These are phyloP conservation scores for Fusarium beomiforme DNA, from an alignment of 2,329 filamentous ascomycete species.

Conservation along the genomic window DNA sequence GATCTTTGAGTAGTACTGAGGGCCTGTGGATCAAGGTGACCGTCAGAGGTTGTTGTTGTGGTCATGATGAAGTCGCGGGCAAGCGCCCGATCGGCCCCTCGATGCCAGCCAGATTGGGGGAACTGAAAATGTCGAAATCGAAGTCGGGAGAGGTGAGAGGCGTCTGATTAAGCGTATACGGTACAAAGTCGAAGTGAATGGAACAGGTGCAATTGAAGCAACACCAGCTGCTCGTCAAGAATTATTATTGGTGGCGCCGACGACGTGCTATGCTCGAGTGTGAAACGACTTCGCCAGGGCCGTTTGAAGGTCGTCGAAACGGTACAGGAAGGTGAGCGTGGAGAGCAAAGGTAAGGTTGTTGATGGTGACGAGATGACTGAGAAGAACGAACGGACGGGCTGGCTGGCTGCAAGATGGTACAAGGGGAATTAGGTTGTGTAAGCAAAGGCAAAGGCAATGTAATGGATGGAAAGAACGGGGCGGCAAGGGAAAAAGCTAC, in stretches of 20 bases:
- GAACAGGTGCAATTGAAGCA: conserved; percentile 41
- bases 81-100: conserved; percentile 51
- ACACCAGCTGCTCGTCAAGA: conserved; percentile 36
- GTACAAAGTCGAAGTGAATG: conserved; percentile 17
- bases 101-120: conserved; percentile 50
- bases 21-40: conserved; percentile 39
- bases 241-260: conserved; percentile 9
- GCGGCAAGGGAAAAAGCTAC: conserved; percentile 44
- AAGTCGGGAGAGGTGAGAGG: conserved; percentile 20
- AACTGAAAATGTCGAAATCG: conserved; percentile 25
- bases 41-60: conserved; percentile 46
- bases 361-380: conserved; percentile 32
- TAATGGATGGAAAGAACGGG: conserved; percentile 30
- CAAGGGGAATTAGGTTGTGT: conserved; percentile 44
- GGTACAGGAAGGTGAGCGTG: conserved; percentile 31
- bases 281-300: conserved; percentile 35
- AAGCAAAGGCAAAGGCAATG: conserved; percentile 31
- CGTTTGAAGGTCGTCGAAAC: conserved; percentile 35
- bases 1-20: conserved; percentile 72
- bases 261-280: conserved; percentile 6
- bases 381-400: conserved; percentile 11
- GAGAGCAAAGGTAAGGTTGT: conserved; percentile 29
- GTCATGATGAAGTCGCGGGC: conserved; percentile 52
- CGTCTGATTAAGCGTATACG: conserved; percentile 8
- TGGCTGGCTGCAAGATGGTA: conserved; percentile 17